Percentiles rank a stretch among this genome's conserved stretches.
These are phyloP conservation scores for Kalaharituber pfeilii DNA, from an alignment of 2,329 filamentous ascomycete species.

Conservation along the genomic window DNA sequence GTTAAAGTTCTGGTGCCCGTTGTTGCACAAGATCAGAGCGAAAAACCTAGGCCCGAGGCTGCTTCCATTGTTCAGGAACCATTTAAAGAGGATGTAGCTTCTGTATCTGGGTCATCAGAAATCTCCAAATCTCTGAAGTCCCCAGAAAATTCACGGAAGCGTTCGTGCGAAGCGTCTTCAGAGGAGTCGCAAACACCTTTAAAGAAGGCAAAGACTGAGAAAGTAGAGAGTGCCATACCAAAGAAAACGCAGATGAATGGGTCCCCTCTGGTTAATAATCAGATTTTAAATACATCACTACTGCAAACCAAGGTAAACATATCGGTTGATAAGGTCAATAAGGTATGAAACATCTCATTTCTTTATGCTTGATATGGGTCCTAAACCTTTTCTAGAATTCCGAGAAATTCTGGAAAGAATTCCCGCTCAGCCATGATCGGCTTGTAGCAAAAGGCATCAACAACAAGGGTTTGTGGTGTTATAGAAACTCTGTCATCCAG, in stretches of 20 bases:
- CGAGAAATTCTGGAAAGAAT: not conserved
- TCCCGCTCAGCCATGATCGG: not conserved
- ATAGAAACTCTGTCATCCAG: not conserved
- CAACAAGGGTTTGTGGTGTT: not conserved
- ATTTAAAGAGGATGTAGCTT: not conserved
- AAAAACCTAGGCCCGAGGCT: not conserved
- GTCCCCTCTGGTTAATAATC: not conserved
- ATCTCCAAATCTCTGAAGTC: not conserved
- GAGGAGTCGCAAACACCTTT: not conserved
- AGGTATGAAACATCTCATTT: not conserved
- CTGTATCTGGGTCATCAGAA: not conserved
- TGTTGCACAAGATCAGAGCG: not conserved
- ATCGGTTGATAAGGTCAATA: not conserved
- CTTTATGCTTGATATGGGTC: too few relatives aligned
- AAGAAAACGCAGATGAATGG: not conserved
- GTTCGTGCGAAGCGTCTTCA: not conserved
- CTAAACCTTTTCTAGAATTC: not conserved
- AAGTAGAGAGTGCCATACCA: not conserved
- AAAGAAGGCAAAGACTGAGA: not conserved
- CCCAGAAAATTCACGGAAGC: not conserved
- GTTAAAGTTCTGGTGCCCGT: not conserved
- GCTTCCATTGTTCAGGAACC: not conserved
- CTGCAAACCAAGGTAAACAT: not conserved
- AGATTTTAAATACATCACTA: not conserved
- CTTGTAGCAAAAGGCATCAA: not conserved